phyloP scores from a whole-genome alignment of 345 rosid genomes.

The Barbarea vulgaris region DNA sequence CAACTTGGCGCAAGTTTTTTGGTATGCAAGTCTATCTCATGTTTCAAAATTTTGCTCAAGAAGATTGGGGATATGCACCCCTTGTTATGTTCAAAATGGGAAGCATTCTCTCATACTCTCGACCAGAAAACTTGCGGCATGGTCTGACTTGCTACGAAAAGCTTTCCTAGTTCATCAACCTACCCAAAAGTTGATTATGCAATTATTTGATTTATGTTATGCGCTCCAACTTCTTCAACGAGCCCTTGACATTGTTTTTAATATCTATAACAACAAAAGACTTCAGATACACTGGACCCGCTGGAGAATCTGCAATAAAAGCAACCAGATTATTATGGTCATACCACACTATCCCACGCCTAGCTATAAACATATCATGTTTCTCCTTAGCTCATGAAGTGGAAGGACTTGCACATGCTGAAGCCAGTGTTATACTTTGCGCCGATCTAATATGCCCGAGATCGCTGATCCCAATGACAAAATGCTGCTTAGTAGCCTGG shows the following conservation, averaged over 20 bases:
- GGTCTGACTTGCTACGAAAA: slow-evolving; percentile 17
- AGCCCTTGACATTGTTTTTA: slow-evolving; percentile 26
- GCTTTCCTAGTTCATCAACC: slow-evolving; percentile 51
- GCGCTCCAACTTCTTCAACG: slow-evolving; percentile 54
- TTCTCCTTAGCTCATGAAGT: too few species aligned
- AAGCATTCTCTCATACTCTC: too few species aligned
- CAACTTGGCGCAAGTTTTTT: slow-evolving; percentile 40
- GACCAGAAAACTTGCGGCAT: too few species aligned
- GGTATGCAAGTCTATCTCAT: slow-evolving; percentile 58
- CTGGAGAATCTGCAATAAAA: slow-evolving; percentile 58
- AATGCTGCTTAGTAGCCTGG: too few species aligned
- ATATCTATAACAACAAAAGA: slow-evolving; percentile 49
- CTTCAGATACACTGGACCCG: slow-evolving; percentile 53
- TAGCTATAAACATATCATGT: too few species aligned
- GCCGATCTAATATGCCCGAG: too few species aligned
- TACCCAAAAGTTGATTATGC: slow-evolving; percentile 53
- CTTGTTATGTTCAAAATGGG: neutral
- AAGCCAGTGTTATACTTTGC: too few species aligned
- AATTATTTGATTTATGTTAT: slow-evolving; percentile 59
- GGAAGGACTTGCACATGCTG: too few species aligned
- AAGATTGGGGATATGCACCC: slow-evolving; percentile 37
- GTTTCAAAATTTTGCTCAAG: slow-evolving; percentile 57
- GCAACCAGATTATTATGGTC: slow-evolving; percentile 45
- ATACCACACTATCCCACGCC: too few species aligned
- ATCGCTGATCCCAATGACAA: too few species aligned